phyloP scores from a whole-genome alignment of 73 alveolate genomes.

The Paramecium octaurelia region DNA sequence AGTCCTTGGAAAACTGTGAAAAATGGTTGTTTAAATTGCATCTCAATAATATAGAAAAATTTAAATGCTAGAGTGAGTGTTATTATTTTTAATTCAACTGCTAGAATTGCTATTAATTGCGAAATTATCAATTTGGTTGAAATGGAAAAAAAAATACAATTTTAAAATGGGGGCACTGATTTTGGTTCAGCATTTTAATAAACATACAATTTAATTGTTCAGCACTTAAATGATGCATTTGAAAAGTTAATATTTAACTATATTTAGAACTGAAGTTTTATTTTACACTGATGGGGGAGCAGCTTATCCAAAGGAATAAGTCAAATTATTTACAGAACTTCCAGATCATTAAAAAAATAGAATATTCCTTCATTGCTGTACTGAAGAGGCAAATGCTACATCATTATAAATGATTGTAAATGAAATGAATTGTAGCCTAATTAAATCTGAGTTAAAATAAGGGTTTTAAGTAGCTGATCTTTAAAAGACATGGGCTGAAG shows the following conservation, averaged over 20 bases:
- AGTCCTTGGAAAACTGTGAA: background rate
- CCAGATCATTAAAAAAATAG: background rate
- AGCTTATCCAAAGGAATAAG: background rate
- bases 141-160: background rate
- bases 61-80: background rate
- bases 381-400: background rate
- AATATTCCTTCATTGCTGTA: background rate
- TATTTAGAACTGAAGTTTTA: background rate
- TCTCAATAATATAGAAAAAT: background rate
- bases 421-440: background rate
- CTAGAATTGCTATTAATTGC: background rate
- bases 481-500: background rate
- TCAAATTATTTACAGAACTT: background rate
- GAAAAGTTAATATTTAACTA: background rate
- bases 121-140: background rate
- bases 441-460: background rate
- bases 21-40: background rate
- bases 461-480: background rate
- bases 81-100: background rate
- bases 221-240: background rate
- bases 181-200: background rate
- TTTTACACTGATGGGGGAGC: slow-evolving; percentile 4
- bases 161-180: background rate
- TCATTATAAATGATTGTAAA: background rate
- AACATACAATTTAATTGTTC: background rate